Evolutionary conservation across 345 rosid species (phyloP).

Genomic region (Eucalyptus guilfoylei): DNA sequence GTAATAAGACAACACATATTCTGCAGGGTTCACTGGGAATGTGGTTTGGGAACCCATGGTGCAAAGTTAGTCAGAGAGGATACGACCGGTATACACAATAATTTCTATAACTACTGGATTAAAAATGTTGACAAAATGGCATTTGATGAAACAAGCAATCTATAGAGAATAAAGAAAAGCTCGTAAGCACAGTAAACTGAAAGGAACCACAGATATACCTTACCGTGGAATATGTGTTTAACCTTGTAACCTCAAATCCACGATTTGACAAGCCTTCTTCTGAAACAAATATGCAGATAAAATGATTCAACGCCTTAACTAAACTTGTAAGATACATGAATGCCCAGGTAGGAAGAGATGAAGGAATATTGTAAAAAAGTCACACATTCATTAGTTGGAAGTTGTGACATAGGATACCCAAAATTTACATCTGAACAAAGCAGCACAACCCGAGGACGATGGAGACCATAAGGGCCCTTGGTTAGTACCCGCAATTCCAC

Average conservation of each 20-base stretch:
- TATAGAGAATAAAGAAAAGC: not conserved
- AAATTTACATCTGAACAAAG: not conserved
- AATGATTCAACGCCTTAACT: not conserved
- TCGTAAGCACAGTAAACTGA: not conserved
- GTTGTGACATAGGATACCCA: not conserved
- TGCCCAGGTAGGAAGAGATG: not conserved
- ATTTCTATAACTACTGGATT: not conserved
- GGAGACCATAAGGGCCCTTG: not conserved
- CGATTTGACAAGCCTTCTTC: conserved; percentile 77
- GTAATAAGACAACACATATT: not conserved
- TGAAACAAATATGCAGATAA: conserved; percentile 21
- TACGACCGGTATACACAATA: not conserved
- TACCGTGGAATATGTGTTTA: conserved; percentile 92
- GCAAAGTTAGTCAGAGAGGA: not conserved
- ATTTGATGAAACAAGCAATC: not conserved
- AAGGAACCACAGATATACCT: conserved; percentile 10
- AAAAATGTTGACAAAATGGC: not conserved
- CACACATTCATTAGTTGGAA: not conserved
- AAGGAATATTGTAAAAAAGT: not conserved
- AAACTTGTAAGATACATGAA: not conserved
- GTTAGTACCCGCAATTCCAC: not conserved
- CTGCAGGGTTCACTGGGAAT: not conserved
- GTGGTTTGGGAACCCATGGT: not conserved
- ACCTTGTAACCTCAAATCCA: conserved; percentile 85
- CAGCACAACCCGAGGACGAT: not conserved